Base-by-base conservation (phyloP, 768 basidiomycete genomes). In the Tulasnella sp. region DNA sequence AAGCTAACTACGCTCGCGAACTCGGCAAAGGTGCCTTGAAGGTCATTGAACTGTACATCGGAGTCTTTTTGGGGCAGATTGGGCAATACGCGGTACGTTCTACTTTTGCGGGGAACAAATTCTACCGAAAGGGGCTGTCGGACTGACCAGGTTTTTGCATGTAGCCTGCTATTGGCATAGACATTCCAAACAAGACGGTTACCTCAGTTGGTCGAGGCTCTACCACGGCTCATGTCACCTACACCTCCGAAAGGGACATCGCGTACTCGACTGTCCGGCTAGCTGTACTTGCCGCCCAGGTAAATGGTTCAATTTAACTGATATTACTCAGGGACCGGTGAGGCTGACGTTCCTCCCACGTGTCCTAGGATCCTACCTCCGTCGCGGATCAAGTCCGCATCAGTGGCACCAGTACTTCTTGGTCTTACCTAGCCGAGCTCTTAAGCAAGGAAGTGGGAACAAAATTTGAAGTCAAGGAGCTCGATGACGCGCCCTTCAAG, bases 221-320 rank as follows among this genome's bases (percentile, higher is more conserved):
- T 74, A n/a, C 73, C 39, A 40, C 73, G 21, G 39, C 21, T 38
- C 38, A 14, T 12, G 12, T 40, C 38, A 38, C 39, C 27, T 40
- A 1, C 38, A 46, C 44, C 24, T 74, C 73, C 38, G 73, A 74
- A 40, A 46, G 44, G 27, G 73, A 74, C 39, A 74, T 74, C 27
- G 73, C 73, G 19, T 46, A 46, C 39, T 74, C 73, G 2, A 42
- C 73, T 12, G 73, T 46, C 27, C 73, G 73, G 19, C 16, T 74
- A 0, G 73, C 73, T 9, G n/a, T 74, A 24, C 73, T 74, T 40
- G 73, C 73, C n/a, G 73, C 62, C 21, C 62, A 68, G 62, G 62
- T 68, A 14, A 68, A 6, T 68, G 14, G 31, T 27, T 31, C 31
- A 19, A 36, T 34, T 19, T 18, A 44, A 18, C 31, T 24, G 36